phyloP scores from a whole-genome alignment of 441 rosid species.

The Gossypium schwendimanii region DNA sequence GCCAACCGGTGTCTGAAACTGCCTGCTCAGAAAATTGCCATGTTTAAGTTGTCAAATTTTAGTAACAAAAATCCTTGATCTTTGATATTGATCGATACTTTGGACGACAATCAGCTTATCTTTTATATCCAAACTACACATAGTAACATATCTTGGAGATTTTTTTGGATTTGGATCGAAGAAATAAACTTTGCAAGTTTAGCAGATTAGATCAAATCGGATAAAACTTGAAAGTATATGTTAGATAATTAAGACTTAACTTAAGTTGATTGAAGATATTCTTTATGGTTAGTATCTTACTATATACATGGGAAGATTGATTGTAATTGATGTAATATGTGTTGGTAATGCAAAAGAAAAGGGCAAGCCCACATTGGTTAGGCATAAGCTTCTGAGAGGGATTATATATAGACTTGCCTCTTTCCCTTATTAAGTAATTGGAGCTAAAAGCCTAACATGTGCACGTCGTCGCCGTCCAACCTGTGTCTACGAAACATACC shows the following conservation, averaged over 20 bases:
- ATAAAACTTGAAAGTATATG: neutral
- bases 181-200: neutral
- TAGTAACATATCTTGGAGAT: neutral
- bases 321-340: neutral
- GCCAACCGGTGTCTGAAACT: neutral
- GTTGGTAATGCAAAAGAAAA: neutral
- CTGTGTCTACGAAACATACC: neutral
- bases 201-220: neutral
- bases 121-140: neutral
- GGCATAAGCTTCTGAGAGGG: neutral
- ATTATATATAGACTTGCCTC: neutral
- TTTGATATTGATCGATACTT: neutral
- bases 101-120: neutral
- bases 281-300: neutral
- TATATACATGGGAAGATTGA: neutral
- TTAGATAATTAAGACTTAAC: neutral
- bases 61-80: neutral
- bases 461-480: neutral
- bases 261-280: too few relatives aligned
- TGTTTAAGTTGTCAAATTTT: too few relatives aligned
- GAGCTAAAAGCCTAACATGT: neutral
- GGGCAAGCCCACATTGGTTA: neutral
- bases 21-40: neutral
- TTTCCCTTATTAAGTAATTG: too few relatives aligned
- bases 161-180: neutral